Evolutionary conservation across 371 early-diverging fungal species (phyloP).

Genomic region (Actinomortierella ambigua): DNA sequence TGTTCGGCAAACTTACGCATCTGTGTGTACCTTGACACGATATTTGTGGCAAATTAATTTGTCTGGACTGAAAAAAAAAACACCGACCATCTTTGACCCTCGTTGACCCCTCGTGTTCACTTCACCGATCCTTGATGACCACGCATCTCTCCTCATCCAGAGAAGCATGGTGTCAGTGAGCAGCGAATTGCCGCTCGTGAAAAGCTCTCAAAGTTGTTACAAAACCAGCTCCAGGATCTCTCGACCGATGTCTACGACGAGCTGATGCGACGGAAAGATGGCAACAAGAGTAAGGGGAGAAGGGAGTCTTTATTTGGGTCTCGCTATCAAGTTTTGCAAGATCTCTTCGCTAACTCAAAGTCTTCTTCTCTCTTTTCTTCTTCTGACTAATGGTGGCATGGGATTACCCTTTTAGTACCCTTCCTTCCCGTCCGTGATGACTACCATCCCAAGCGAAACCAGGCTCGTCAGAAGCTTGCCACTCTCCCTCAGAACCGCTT

Average conservation of each 20-base stretch:
- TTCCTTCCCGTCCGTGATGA: slow-evolving; percentile 83
- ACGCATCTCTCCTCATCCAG: slow-evolving; percentile 15
- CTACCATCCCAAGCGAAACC: slow-evolving; percentile 95
- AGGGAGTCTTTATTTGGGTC: no score
- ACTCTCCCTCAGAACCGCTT: slow-evolving; percentile 86
- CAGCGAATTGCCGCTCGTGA: slow-evolving; percentile 77
- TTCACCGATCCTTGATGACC: not conserved
- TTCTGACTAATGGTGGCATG: slow-evolving; percentile 1
- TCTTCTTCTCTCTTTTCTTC: not conserved
- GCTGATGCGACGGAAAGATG: slow-evolving; percentile 71
- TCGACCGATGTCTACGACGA: slow-evolving; percentile 97
- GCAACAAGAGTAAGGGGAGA: slow-evolving; percentile 66
- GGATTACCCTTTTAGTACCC: slow-evolving; percentile 62
- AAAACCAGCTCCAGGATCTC: slow-evolving; percentile 91
- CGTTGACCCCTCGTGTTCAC: no score
- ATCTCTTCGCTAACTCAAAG: not conserved
- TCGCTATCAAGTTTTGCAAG: no score
- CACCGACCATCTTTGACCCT: no score
- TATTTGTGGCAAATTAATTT: no score
- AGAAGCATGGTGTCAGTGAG: slow-evolving; percentile 53
- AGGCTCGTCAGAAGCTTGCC: slow-evolving; percentile 95
- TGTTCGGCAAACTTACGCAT: not conserved
- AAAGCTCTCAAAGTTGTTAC: slow-evolving; percentile 81
- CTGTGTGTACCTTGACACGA: not conserved
- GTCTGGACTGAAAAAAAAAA: no score